A percentile compares a stretch with the other conserved stretches of the same genome.
phyloP scores from a whole-genome alignment of 768 basidiomycete genomes.

The Amanita rubescens region DNA sequence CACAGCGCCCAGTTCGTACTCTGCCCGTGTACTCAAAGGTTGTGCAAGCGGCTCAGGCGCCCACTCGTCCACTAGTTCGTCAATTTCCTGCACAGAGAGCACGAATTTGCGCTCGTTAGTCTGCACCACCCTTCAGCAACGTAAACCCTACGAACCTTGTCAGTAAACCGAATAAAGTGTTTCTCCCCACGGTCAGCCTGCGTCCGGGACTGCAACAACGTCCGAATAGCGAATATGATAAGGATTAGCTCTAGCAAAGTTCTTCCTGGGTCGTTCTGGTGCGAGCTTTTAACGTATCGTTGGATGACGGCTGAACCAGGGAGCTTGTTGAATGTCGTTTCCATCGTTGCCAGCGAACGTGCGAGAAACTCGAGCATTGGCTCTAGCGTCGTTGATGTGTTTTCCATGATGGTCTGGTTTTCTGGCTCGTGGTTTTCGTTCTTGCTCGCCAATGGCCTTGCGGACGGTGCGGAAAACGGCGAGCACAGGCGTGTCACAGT shows the following conservation, averaged over 20 bases:
- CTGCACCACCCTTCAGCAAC: not conserved
- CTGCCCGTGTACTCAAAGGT: constrained; percentile 51
- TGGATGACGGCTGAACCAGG: constrained; percentile 80
- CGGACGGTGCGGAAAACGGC: no score
- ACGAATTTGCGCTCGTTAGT: not conserved
- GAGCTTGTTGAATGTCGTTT: constrained; percentile 63
- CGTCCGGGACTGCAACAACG: constrained; percentile 85
- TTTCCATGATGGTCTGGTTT: not conserved
- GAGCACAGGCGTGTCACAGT: no score
- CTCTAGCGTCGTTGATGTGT: constrained; percentile 29
- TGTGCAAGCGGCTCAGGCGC: constrained; percentile 74
- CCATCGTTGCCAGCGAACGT: constrained; percentile 47
- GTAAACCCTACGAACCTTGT: constrained; percentile 58
- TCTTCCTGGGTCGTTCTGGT: constrained; percentile 93
- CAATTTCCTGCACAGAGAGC: constrained; percentile 64
- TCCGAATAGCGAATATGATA: constrained; percentile 80
- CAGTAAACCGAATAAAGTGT: constrained; percentile 85
- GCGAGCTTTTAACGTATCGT: constrained; percentile 90
- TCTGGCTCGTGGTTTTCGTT: no score
- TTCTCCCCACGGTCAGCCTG: constrained; percentile 77
- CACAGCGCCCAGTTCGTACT: constrained; percentile 61
- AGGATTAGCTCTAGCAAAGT: constrained; percentile 87
- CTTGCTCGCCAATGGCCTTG: no score
- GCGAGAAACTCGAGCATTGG: constrained; percentile 61
- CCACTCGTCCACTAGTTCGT: constrained; percentile 97